Base-by-base conservation (phyloP, 2,329 filamentous ascomycete genomes). In the Grosmannia huntii region DNA sequence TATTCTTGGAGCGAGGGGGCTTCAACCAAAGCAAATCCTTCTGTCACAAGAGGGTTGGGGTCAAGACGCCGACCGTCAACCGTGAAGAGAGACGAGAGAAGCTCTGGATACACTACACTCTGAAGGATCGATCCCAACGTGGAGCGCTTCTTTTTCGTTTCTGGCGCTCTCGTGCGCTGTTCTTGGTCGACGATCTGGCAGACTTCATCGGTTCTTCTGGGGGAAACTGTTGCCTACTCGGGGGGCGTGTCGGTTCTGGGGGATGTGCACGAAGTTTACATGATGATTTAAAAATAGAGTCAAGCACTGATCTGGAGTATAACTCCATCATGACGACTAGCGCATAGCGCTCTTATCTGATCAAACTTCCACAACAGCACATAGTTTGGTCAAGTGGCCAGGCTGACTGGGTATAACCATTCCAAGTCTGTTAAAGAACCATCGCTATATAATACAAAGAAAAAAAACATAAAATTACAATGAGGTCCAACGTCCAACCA, bases 201-300 rank as follows among this genome's bases (percentile, higher is more conserved):
- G 41, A n/a, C 38, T 14, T 44, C 41, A 44, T 44, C 19, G 16
- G 19, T 44, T 44, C 19, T 9, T n/a, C 21, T 44, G 52, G 11
- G 36, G n/a, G n/a, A 5, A 6, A 12, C 14, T 54, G 6, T 27
- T 54, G 28, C 19, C 14, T 38, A 46, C 10, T 53, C 23, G 46
- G 41, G 23, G 55, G 48, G 48, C 23, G 21, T 19, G 44, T 14
- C 16, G 48, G 48, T 2, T 19, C 27, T 33, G 50, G 27, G 28
- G 51, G 10, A n/a, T 21, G 38, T 55, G 55, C 55, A 21, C 5
- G 82, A 87, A 16, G 81, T 80, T 81, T 75, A 86, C 66, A 80
- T 96, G 91, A 96, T 96, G 90, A 96, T 83, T 85, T 78, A 80
- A 86, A 83, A 77, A 91, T 91, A 95, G 91, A 96, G 90, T 96